phyloP scores from a whole-genome alignment of 108 stramenopile species.

The Skeletonema costatum region DNA sequence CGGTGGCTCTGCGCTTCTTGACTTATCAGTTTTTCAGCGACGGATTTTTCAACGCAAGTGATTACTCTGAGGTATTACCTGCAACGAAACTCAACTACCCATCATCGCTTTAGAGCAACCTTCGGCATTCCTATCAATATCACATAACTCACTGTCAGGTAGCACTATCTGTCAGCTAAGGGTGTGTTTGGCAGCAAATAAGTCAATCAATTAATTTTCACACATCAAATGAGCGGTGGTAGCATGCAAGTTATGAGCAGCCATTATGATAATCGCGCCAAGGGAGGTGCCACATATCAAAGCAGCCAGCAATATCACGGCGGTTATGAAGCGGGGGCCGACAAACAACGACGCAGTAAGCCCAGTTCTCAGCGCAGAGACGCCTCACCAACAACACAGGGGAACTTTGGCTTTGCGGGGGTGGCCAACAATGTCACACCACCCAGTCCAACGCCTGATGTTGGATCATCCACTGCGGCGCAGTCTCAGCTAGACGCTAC shows the following conservation, averaged over 20 bases:
- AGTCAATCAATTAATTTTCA: not conserved
- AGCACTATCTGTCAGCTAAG: not conserved
- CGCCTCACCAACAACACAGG: not conserved
- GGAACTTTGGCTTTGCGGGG: not conserved
- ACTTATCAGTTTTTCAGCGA: not conserved
- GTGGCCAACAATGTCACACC: not conserved
- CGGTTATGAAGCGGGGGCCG: not conserved
- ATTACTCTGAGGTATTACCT: not conserved
- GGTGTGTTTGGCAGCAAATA: not conserved
- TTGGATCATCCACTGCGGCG: not conserved
- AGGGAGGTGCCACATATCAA: conserved; percentile 3
- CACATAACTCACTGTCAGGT: not conserved
- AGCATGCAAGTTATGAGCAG: conserved; percentile 4
- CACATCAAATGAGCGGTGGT: conserved; percentile 2
- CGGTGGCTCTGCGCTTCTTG: not conserved
- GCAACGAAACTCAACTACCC: not conserved
- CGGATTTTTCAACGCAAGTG: not conserved
- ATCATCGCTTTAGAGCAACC: not conserved
- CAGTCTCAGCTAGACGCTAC: conserved; percentile 36
- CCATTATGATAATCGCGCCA: not conserved
- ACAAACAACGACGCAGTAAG: conserved; percentile 1
- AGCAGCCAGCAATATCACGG: conserved; percentile 4
- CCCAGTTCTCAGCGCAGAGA: not conserved
- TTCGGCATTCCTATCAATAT: not conserved
- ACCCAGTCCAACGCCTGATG: not conserved